Evolutionary conservation across 495 filamentous ascomycete genomes (phyloP), one percentile per base, ranked within the genome.

Genomic region (Entonaema liquescens): DNA sequence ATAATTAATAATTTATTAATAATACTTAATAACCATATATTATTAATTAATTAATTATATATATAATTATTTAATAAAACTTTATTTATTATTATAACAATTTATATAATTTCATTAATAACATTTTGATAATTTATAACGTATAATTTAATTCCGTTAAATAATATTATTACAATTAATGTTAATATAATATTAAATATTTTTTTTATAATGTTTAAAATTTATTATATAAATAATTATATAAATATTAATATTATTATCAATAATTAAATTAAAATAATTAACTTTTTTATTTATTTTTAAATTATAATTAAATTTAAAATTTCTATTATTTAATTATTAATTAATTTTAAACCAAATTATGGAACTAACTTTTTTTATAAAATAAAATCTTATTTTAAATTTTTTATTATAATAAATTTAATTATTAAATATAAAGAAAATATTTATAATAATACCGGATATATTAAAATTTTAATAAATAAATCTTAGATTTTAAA

Each of bases 321-420:
- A n/a, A 52, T 52, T 9, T 52, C 4, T 17, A 52, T 52, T 52
- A 2, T 52, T 28, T 9, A 52, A 26, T 52, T 9, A 1, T 36
- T 36, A 5, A 36, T 36, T 5, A 11, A 25, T 25, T 25, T 23
- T 52, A 5, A 21, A 52, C 4, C 12, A 5, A 21, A 52, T 52
- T 52, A 13, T 52, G 28, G 28, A 25, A 52, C 28, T 2, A 13
- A 12, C 6, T 52, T 52, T 52, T 21, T 52, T 52, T 52, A 52
- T 52, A 52, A 52, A 28, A 52, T 28, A 26, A 52, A 52, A 52
- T 5, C 12, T 5, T 28, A 52, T 47, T 47, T 47, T 17, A 47
- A 47, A 47, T 47, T 47, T 47, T 47, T 17, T 47, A 47, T 47
- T 47, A 47, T 47, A 47, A 47, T 47, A 21, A 47, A 52, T 25